These are phyloP conservation scores for Clavispora phyllophila DNA, from an alignment of 805 yeast genomes.

Conservation along the genomic window DNA sequence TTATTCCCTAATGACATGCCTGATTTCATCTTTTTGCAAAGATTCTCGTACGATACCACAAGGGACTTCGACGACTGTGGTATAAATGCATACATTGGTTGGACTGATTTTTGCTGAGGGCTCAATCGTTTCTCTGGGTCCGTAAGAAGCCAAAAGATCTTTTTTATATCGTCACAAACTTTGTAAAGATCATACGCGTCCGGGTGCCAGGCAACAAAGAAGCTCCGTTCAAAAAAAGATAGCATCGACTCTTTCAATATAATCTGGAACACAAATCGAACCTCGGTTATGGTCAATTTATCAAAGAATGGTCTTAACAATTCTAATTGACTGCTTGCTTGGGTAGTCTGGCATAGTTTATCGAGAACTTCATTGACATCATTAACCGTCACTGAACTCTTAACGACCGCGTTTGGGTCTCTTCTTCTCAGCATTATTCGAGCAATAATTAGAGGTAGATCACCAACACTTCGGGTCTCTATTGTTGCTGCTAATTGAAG, in stretches of 20 bases:
- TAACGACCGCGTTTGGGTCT: slow-evolving; percentile 37
- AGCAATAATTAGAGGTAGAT: slow-evolving; percentile 45
- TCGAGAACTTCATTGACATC: slow-evolving; percentile 31
- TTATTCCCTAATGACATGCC: slow-evolving; percentile 21
- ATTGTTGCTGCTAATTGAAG: slow-evolving; percentile 38
- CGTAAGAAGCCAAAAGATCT: slow-evolving; percentile 50
- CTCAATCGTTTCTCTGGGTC: slow-evolving; percentile 46
- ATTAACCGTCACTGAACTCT: slow-evolving; percentile 17
- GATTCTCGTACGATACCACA: slow-evolving; percentile 42
- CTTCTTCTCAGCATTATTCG: slow-evolving; percentile 50
- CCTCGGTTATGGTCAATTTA: slow-evolving; percentile 54
- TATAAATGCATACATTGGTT: slow-evolving; percentile 52
- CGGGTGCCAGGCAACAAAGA: slow-evolving; percentile 69
- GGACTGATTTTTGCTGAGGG: slow-evolving; percentile 35
- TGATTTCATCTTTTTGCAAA: slow-evolving; percentile 42
- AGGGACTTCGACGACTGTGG: slow-evolving; percentile 73
- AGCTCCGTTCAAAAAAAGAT: slow-evolving; percentile 54
- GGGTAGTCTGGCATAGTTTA: slow-evolving; percentile 19
- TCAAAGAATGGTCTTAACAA: slow-evolving; percentile 48
- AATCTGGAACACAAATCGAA: slow-evolving; percentile 65
- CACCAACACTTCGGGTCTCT: slow-evolving; percentile 25
- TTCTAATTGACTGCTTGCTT: slow-evolving; percentile 33
- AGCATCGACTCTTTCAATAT: slow-evolving; percentile 56
- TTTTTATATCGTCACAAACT: slow-evolving; percentile 58
- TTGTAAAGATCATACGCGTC: slow-evolving; percentile 64